Base-by-base conservation (phyloP, 192 early-diverging fungal species). In the Mortierella antarctica region DNA sequence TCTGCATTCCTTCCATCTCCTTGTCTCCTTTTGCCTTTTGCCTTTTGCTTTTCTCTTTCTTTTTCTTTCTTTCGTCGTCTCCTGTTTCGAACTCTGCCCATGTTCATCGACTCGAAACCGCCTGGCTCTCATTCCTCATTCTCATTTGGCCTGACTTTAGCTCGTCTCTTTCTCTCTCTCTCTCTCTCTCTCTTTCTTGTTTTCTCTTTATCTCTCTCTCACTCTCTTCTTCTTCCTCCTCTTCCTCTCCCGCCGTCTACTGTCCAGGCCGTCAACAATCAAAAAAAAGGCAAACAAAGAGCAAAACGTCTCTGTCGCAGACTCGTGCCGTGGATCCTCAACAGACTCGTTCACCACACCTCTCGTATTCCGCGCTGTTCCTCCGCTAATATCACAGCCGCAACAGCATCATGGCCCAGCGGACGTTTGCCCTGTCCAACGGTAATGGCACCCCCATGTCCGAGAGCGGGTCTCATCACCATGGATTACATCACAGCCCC, bases 331-430 rank as follows among this genome's bases (percentile, higher is more conserved):
- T 31, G 31, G 31, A 31, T 31, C 31, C 31, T 31, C 31, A 31
- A 46, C 61, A 12, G 13, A 11, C 18, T 20, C 1, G 10, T 46
- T 44, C 46, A 14, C 9, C 39, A 39, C n/a, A 7, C 53, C 18
- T 23, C 53, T 20, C 53, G 8, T 11, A 17, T 31, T 31, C 39
- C 11, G 5, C 7, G 7, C 39, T 57, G 23, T 31, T 31, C 31
- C 31, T 31, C 3, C 31, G 31, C 31, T 31, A 31, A 31, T 31
- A 31, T 31, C 31, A 31, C 31, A 31, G 6, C 46, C 12, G 12
- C 48, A 52, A 15, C 52, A 67, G 9, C 64, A 57, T 46, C 31
- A 76, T 76, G 74, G 57, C 67, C 59, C 74, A 76, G 40, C 74
- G 74, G 66, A 53, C 66, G 48, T 74, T 66, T 46, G 21, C 53